Evolutionary conservation across 2,329 filamentous ascomycete genomes (phyloP), one percentile per base, ranked within the genome.

Genomic region (Fusarium sp.): DNA sequence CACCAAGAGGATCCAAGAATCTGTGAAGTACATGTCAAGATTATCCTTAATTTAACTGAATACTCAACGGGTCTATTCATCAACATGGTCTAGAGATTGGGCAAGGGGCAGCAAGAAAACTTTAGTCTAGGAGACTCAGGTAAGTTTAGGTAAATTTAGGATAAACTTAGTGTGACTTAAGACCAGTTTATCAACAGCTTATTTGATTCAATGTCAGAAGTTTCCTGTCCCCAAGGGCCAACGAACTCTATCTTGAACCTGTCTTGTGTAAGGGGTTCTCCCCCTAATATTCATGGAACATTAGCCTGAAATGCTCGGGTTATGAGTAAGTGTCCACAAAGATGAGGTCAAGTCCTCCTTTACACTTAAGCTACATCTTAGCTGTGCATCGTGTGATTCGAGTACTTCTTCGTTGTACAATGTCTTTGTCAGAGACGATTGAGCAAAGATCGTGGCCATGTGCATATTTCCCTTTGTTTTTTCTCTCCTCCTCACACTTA

Each of bases 251-350:
- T 35, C 12, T 35, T 24, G 17, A 7, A 9, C 30, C 13, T 9
- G 4, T 10, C 22, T 13, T 51, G 14, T 18, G 5, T n/a, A 30
- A 3, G 28, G 5, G 14, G 5, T 6, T 9, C 12, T 8, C 2
- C 32, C 32, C 44, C 24, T 26, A 45, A 20, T 12, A 28, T n/a
- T n/a, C n/a, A n/a, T 47, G 44, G 4, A 35, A n/a, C 22, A 14
- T 20, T 14, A 20, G 48, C n/a, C 22, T 35, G 11, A 24, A 11
- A 10, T n/a, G 3, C 9, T 17, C 18, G 1, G 28, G 28, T 13
- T 11, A 18, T 17, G 22, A 5, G 22, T 1, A 32, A 30, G 15
- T 3, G 22, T 18, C n/a, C n/a, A n/a, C n/a, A n/a, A n/a, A n/a
- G n/a, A n/a, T n/a, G n/a, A n/a, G n/a, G n/a, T n/a, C n/a, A n/a